Evolutionary conservation across 192 early-diverging fungal species (phyloP), one percentile per base, ranked within the genome.

Genomic region (Backusella liffmaniae): DNA sequence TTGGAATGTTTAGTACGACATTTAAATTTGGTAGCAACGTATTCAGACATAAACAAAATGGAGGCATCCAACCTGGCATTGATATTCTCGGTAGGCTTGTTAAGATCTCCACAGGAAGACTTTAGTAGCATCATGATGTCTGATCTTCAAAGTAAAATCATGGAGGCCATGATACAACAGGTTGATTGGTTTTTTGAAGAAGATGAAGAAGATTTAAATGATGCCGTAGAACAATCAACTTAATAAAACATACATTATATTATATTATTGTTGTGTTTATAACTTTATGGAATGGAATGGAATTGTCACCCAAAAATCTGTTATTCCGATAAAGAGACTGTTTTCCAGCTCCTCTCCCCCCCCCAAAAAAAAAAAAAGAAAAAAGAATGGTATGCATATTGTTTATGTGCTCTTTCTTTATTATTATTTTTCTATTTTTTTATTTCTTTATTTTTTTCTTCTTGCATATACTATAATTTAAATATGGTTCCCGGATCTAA

Each of bases 31-130:
- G 90, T 98, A 3, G 83, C 93, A 15, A 76, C 86, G 29, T 77
- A 93, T 42, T 87, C 91, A 44, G 79, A 84, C 26, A 82, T 86
- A 18, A 98, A 97, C 83, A 96, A 95, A 73, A 98, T 98, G 97
- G 92, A 92, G 23, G 80, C 95, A 30, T 92, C 94, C 30, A 98
- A 97, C 74, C 80, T 98, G 70, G 91, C 94, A 21, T 91, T 97
- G 34, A 93, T 97, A 37, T 97, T 98, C 86, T 93, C 91, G 7
- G 93, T 93, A 7, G 94, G 91, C 30, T 80, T 98, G 21, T 73
- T 94, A 65, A 88, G 90, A 35, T 86, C 87, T 65, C 75, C 79
- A 12, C 82, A 80, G 41, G 81, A 87, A 37, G 85, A 90, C 75
- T 49, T 91, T 30, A 78, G 87, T 4, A 88, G 87, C 72, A 91